Percentiles rank a stretch among this genome's conserved stretches.
phyloP scores from a whole-genome alignment of 2,329 filamentous ascomycete genomes.

The Penicillium sclerotigenum region DNA sequence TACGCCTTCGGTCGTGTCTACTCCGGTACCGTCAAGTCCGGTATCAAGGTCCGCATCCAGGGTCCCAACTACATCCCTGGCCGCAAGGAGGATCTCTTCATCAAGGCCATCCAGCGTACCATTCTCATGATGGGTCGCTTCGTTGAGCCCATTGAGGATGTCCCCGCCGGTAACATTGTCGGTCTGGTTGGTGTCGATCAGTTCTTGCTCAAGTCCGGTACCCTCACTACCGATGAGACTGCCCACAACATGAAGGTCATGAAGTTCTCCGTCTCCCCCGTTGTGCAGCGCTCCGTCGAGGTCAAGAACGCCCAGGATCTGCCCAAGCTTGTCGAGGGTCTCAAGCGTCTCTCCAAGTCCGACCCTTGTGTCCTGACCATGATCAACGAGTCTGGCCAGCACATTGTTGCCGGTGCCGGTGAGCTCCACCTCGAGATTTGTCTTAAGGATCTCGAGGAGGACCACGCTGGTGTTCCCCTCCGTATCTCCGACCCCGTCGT shows the following conservation, averaged over 20 bases:
- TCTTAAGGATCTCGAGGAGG: constrained; percentile 99
- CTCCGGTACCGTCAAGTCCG: constrained; percentile 94
- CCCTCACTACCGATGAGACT: constrained; percentile 92
- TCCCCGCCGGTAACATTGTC: constrained; percentile 99
- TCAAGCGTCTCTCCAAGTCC: constrained; percentile 99
- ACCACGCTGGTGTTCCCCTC: constrained; percentile 97
- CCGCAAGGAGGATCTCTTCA: constrained; percentile 97
- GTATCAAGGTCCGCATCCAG: constrained; percentile 99
- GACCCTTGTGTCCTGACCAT: constrained; percentile 94
- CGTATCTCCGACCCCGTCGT: constrained; percentile 98
- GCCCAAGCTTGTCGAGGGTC: constrained; percentile 99
- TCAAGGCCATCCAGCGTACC: constrained; percentile 99
- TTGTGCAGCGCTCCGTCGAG: constrained; percentile 97
- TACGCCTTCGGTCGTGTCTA: constrained; percentile 99
- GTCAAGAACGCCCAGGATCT: constrained; percentile 99
- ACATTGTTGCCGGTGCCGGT: constrained; percentile 98
- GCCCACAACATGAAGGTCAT: constrained; percentile 99
- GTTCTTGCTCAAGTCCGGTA: constrained; percentile 99
- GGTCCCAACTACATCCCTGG: constrained; percentile 97
- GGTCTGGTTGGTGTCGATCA: constrained; percentile 99
- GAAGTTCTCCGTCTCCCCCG: constrained; percentile 99
- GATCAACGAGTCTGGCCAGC: constrained; percentile 91
- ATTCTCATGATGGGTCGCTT: constrained; percentile 99
- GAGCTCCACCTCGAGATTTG: constrained; percentile 99
- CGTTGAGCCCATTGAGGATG: constrained; percentile 98